Evolutionary conservation across 2,329 filamentous ascomycete species (phyloP), one percentile per base, ranked within the genome.

Genomic region (Neofusicoccum cordaticola): DNA sequence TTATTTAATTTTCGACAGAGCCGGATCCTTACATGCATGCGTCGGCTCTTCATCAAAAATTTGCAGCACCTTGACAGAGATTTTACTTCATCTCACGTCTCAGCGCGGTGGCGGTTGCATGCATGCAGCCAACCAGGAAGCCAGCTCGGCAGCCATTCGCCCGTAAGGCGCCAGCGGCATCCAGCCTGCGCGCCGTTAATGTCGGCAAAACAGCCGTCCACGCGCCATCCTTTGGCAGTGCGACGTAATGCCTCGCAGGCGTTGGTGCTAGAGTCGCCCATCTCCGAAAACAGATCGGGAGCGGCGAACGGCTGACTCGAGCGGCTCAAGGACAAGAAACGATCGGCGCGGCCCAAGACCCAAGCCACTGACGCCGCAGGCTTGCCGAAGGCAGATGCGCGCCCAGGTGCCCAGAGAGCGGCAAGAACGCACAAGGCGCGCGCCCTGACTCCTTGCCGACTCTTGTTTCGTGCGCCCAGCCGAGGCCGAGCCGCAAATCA

Each of bases 351-450:
- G 31, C 50, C 50, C 50, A 53, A 39, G n/a, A 35, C 37, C 19
- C 60, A 62, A 62, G 60, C 60, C 60, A 52, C 60, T 62, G 61
- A 63, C 61, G 61, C 22, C 61, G 27, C 41, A 47, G 19, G 41
- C 31, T 17, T 19, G 22, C 34, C 27, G 27, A 31, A 5, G 27
- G 27, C 27, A 31, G 27, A n/a, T 11, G 8, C 37, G 39, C 53
- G 53, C 19, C 41, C 37, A 39, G 13, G 39, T 37, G 53, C 53
- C 39, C 39, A 45, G 53, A 44, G 22, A 12, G 53, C 53, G 53
- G 53, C 56, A 60, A 60, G 56, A 37, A 47, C 27, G 17, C 27
- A 19, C 41, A 60, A 37, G 42, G 31, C n/a, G 31, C 27, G 52
- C 52, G 17, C 6, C 39, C 11, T 17, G 35, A 11, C 35, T 22